Percentiles rank a stretch among this genome's conserved stretches.
phyloP scores from a whole-genome alignment of 495 filamentous ascomycete species.

The Penicillium cinerascens region DNA sequence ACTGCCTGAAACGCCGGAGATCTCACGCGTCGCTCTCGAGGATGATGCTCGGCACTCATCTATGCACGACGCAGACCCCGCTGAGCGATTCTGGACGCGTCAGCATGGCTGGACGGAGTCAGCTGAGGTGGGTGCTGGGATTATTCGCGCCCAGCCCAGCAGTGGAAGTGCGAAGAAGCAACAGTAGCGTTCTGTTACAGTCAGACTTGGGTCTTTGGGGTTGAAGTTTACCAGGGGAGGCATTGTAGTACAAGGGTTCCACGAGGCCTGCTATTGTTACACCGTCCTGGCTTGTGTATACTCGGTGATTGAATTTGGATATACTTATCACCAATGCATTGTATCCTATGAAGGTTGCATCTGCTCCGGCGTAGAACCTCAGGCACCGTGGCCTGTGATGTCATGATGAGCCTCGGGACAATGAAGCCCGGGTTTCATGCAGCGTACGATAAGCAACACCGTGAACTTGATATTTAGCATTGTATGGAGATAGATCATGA shows the following conservation, averaged over 20 bases:
- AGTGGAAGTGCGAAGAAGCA: conserved; percentile 53
- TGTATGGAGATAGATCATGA: too few relatives aligned
- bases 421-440: too few relatives aligned
- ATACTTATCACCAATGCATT: background rate
- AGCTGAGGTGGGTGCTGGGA: conserved; percentile 51
- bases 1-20: conserved; percentile 26
- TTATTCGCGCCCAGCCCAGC: conserved; percentile 50
- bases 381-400: too few relatives aligned
- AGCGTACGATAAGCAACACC: too few relatives aligned
- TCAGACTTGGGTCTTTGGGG: background rate
- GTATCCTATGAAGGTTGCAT: background rate
- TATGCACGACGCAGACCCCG: conserved; percentile 48
- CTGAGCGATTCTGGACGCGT: conserved; percentile 65
- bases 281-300: background rate
- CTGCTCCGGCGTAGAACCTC: background rate
- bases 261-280: background rate
- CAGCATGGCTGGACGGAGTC: conserved; percentile 63
- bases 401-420: too few relatives aligned
- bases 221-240: background rate
- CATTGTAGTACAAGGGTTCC: background rate
- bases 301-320: background rate
- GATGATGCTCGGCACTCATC: conserved; percentile 66
- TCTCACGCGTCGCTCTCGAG: conserved; percentile 47
- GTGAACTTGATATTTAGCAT: too few relatives aligned
- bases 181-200: conserved; percentile 32